Base-by-base conservation (phyloP, 2,329 filamentous ascomycete genomes). In the Aureobasidium sp. region DNA sequence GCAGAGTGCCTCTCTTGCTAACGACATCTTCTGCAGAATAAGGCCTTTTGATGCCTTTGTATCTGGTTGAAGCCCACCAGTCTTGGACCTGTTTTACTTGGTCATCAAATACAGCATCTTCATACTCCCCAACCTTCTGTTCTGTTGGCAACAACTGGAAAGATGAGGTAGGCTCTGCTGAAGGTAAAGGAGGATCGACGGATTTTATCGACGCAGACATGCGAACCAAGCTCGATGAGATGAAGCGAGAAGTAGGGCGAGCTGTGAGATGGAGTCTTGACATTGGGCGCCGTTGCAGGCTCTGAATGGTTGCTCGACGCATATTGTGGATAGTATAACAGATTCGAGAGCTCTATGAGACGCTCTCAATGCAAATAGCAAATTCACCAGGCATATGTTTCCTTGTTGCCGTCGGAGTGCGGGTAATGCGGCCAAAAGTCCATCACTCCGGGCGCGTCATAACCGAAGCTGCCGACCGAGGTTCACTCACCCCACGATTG, bases 21-120 rank as follows among this genome's bases (percentile, higher is more conserved):
- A 96, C 93, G 6, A 99, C 88, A 77, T 96, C 92, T 69, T 87
- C 89, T 1, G 92, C 89, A 20, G 87, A 88, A 74, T 97, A 99
- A 12, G 93, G 92, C 50, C 94, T 84, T 79, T 89, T 94, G 79
- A 97, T 97, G 64, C 90, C 93, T 67, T 88, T 83, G 73, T 86
- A 99, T 62, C 94, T 86, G 8, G 90, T 87, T 44, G 87, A 88
- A 24, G 84, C 82, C 93, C 93, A 99, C 94, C 93, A 97, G 32
- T 87, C 83, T 74, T 92, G 85, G 13, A 97, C 91, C 69, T 94
- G 88, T 70, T 87, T 83, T 59, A 97, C 81, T 73, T 97, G 90
- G 65, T 89, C 84, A 46, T 92, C 85, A 74, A 92, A 96, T 1
- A 97, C 81, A 0, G 85, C 85, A 76, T 97, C 92, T 75, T 97